Conservation (phyloP, 371 early-diverging fungal genomes). For the Ordospora colligata region DNA sequence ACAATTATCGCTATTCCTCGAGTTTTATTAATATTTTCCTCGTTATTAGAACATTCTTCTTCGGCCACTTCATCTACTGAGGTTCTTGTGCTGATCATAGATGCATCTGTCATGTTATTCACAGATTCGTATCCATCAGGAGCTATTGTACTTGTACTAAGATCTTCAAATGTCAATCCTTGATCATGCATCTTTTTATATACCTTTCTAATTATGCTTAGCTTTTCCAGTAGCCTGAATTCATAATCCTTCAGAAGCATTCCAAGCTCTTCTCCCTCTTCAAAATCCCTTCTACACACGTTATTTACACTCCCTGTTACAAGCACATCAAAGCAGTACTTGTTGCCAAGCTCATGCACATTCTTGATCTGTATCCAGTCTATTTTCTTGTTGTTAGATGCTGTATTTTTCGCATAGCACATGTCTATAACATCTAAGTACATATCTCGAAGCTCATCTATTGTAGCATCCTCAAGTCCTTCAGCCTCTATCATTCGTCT, state of each 20-base stretch:
- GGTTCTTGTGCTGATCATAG: too few species aligned
- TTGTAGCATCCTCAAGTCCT: not conserved
- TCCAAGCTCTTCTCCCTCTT: not conserved
- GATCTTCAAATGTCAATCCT: not conserved
- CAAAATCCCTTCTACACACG: not conserved
- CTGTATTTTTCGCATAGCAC: not conserved
- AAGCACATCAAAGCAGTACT: not conserved
- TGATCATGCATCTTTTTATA: not conserved
- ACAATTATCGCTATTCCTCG: not conserved
- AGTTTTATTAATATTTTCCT: not conserved
- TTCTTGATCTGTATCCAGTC: not conserved
- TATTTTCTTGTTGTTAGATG: not conserved
- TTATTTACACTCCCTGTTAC: not conserved
- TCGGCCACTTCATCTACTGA: not conserved
- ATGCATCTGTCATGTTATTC: not conserved
- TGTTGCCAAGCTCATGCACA: not conserved
- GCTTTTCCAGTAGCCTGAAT: not conserved
- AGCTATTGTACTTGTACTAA: not conserved
- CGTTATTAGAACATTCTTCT: too few species aligned
- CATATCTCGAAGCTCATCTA: not conserved
- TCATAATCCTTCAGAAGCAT: constrained; percentile 6
- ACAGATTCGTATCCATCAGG: not conserved
- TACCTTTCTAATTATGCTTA: not conserved
- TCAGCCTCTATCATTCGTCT: not conserved
- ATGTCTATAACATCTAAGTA: not conserved